These are phyloP conservation scores for Pachyrhizus erosus DNA, from an alignment of 306 rosid species.

Conservation along the genomic window DNA sequence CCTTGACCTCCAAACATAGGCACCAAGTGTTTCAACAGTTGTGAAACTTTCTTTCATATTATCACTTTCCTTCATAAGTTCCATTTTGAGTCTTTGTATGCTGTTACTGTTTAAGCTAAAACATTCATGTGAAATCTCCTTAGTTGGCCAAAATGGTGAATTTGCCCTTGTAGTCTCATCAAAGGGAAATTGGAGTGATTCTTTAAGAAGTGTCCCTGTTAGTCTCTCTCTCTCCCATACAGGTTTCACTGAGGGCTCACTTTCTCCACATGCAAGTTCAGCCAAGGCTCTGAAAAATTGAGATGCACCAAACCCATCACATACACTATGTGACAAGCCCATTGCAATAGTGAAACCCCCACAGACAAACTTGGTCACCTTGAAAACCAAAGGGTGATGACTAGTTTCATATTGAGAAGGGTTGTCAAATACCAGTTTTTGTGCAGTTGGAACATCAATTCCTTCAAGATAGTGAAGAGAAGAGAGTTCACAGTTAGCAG, in stretches of 20 bases:
- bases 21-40: conserved; percentile 60
- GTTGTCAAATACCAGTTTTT: conserved; percentile 32
- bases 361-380: conserved; percentile 51
- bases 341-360: conserved; percentile 54
- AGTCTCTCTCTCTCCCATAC: conserved; percentile 61
- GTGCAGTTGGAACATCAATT: conserved; percentile 19
- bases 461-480: conserved; percentile 48
- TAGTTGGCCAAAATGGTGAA: conserved; percentile 58
- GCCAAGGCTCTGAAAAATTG: conserved; percentile 48
- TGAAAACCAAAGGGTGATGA: conserved; percentile 40
- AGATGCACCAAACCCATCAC: conserved; percentile 50
- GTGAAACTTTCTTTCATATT: conserved; percentile 44
- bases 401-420: conserved; percentile 31
- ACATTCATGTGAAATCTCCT: conserved; percentile 48
- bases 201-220: conserved; percentile 30
- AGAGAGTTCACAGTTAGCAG: conserved; percentile 44
- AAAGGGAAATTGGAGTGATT: conserved; percentile 38
- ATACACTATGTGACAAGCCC: conserved; percentile 46
- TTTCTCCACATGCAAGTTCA: conserved; percentile 48
- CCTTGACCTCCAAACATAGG: conserved; percentile 64
- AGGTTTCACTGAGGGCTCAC: conserved; percentile 54
- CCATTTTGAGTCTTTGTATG: conserved; percentile 52
- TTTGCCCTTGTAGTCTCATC: conserved; percentile 40
- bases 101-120: conserved; percentile 42
- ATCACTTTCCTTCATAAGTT: conserved; percentile 38